A percentile compares a stretch with the other conserved stretches of the same genome.
Conservation (phyloP, 805 yeast genomes). For the Yamadazyma laniorum region DNA sequence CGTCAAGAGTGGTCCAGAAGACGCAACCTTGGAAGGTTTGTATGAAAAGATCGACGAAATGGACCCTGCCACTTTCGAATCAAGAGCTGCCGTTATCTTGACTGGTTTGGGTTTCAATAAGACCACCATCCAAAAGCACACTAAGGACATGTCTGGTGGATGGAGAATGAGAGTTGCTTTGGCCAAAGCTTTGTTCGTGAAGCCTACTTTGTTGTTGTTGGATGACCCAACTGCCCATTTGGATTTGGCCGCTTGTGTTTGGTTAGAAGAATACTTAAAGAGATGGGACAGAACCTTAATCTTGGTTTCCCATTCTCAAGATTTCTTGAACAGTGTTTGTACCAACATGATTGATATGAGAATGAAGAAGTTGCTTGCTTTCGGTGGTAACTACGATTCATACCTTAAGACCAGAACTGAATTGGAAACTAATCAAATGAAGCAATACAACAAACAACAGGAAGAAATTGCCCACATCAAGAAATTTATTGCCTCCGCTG, state of each 20-base stretch:
- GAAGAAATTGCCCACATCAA: conserved; percentile 98
- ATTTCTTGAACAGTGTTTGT: conserved; percentile 99
- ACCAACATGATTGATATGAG: conserved; percentile 98
- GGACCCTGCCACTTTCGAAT: conserved; percentile 95
- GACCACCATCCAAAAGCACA: conserved; percentile 82
- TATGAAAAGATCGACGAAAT: conserved; percentile 94
- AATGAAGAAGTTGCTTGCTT: conserved; percentile 64
- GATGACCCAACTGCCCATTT: conserved; percentile 99
- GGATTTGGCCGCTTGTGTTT: conserved; percentile 98
- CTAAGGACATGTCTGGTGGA: conserved; percentile 99
- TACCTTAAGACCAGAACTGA: conserved; percentile 93
- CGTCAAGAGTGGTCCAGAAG: conserved; percentile 92
- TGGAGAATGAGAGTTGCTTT: conserved; percentile 99
- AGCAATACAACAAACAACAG: conserved; percentile 95
- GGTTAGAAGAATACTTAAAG: conserved; percentile 98
- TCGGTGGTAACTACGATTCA: conserved; percentile 98
- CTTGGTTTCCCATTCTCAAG: conserved; percentile 96
- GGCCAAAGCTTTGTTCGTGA: conserved; percentile 96
- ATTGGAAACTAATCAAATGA: conserved; percentile 96
- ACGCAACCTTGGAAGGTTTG: conserved; percentile 76
- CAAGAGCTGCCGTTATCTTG: conserved; percentile 92
- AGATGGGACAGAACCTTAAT: conserved; percentile 91
- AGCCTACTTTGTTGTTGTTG: conserved; percentile 89
- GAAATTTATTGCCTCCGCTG: conserved; percentile 98
- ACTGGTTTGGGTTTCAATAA: conserved; percentile 96